Evolutionary conservation across 2,329 filamentous ascomycete species (phyloP), one percentile per base, ranked within the genome.

Genomic region (Septoria linicola): DNA sequence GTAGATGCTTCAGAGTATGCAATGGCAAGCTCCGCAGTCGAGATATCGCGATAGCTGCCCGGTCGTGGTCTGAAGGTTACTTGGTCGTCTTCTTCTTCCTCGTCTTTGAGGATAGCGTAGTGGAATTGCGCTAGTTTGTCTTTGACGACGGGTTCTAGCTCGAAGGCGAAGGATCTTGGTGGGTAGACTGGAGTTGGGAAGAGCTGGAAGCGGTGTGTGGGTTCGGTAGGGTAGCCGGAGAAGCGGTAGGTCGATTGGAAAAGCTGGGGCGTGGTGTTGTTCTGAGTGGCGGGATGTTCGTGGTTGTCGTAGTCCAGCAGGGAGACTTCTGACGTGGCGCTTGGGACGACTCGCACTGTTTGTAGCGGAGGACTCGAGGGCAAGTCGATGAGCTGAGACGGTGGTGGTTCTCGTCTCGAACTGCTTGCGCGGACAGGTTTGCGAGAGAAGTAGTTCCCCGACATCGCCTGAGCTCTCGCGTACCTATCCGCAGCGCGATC

Each of bases 101-200:
- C 17, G 11, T 13, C 20, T 5, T 19, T 19, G 17, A 11, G 11
- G 3, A 16, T n/a, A 21, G n/a, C 14, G 14, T 16, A n/a, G 27
- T 37, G 32, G 4, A 19, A 8, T 25, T n/a, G 17, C 4, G 13
- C 32, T 25, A 21, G 30, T 13, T 3, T 20, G 14, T 19, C 8
- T 20, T 25, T 37, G 7, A 27, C 20, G 4, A 46, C 25, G n/a
- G 39, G 16, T 20, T 34, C 23, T 20, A 51, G 43, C 7, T 41
- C 41, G 30, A 43, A 51, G 17, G 41, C 36, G 21, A 51, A 51
- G 10, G 42, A 51, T 20, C 14, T 30, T 14, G 49, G 27, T 8
- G 31, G 36, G 8, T 34, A 17, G 5, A 51, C 27, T 32, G 16
- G 13, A 30, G 49, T 51, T n/a, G 49, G 42, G 14, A 41, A 34